Evolutionary conservation across 495 filamentous ascomycete species (phyloP).

Genomic region (Hypoxylon rickii): DNA sequence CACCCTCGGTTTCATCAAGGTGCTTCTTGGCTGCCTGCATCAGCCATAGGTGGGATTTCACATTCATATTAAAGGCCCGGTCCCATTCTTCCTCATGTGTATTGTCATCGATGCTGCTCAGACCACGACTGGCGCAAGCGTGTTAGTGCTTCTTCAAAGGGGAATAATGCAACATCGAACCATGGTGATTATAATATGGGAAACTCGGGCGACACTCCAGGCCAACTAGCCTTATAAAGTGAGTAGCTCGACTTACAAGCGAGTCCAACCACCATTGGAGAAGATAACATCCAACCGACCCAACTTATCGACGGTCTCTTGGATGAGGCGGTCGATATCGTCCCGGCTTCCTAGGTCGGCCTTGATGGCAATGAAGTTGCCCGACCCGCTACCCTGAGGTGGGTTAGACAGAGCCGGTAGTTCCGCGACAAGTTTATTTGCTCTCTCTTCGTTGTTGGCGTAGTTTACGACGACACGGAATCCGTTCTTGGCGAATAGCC

Average conservation of each 20-base stretch:
- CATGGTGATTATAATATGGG: too few species aligned
- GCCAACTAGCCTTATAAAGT: neutral
- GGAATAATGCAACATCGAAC: neutral
- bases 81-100: constrained; percentile 62
- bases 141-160: constrained; percentile 1
- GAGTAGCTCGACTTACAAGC: constrained; percentile 30
- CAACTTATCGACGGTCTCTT: constrained; percentile 48
- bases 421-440: constrained; percentile 49
- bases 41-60: constrained; percentile 62
- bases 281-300: constrained; percentile 59
- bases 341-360: constrained; percentile 54
- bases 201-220: too few species aligned
- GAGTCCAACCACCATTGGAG: constrained; percentile 63
- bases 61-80: constrained; percentile 59
- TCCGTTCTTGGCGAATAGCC: constrained; percentile 52
- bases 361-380: constrained; percentile 46
- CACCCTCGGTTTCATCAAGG: constrained; percentile 54
- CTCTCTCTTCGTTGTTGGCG: constrained; percentile 49
- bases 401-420: constrained; percentile 38
- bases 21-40: constrained; percentile 53
- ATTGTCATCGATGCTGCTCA: constrained; percentile 58
- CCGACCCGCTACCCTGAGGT: constrained; percentile 4
- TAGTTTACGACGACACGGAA: constrained; percentile 60
- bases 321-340: constrained; percentile 50
- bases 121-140: constrained; percentile 39